A percentile compares a stretch with the other conserved stretches of the same genome.
Evolutionary conservation across 1,284 basidiomycete genomes (phyloP).

Genomic region (Schizophyllum commune): DNA sequence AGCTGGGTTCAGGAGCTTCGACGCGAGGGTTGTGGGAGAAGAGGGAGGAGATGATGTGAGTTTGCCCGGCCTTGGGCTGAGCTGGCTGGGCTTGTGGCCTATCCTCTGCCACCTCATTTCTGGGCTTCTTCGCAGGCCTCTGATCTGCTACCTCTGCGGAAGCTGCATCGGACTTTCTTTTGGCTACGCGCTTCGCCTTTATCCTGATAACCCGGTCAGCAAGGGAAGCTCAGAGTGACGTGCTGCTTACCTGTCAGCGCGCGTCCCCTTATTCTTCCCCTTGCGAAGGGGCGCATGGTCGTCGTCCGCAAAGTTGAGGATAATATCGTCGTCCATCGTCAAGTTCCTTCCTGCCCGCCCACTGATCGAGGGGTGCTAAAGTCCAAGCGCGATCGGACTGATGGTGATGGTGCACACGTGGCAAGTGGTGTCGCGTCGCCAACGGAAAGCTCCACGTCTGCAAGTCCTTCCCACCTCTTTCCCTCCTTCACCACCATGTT

Average conservation of each 20-base stretch:
- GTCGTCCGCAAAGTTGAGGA: constrained; percentile 56
- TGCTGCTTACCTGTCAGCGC: constrained; percentile 70
- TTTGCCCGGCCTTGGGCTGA: constrained; percentile 18
- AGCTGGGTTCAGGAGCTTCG: constrained; percentile 29
- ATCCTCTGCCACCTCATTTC: constrained; percentile 25
- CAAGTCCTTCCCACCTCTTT: constrained; percentile 19
- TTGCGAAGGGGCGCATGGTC: constrained; percentile 22
- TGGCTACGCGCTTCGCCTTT: constrained; percentile 61
- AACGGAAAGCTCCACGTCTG: neutral
- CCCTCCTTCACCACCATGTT: constrained; percentile 38
- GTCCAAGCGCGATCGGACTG: neutral
- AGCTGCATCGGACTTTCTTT: constrained; percentile 41
- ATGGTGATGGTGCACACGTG: neutral
- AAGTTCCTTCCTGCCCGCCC: neutral
- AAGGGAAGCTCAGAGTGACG: constrained; percentile 7
- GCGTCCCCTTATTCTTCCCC: constrained; percentile 66
- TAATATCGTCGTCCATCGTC: constrained; percentile 59
- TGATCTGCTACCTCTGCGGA: constrained; percentile 18
- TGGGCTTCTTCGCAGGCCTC: constrained; percentile 12
- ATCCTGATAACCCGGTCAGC: constrained; percentile 33
- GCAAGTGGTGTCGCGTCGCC: neutral
- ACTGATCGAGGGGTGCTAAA: neutral
- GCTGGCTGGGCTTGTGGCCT: constrained; percentile 14
- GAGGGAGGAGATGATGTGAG: constrained; percentile 85
- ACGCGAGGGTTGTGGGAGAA: constrained; percentile 81